These are phyloP conservation scores for Penicillium steckii DNA, from an alignment of 495 filamentous ascomycete species.

Conservation along the genomic window DNA sequence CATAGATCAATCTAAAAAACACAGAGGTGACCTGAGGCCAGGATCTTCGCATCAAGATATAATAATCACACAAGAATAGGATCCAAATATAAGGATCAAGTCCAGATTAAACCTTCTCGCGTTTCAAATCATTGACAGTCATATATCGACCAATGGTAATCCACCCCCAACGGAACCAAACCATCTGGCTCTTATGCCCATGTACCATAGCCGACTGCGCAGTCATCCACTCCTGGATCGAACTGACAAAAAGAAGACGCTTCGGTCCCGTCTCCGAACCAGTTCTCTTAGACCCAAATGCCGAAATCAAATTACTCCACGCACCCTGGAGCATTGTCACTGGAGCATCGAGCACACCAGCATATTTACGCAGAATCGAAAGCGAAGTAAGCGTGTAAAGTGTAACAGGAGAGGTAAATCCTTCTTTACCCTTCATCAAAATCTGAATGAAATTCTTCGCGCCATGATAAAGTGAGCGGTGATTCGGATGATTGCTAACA, in stretches of 20 bases:
- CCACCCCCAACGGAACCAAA: conserved; percentile 98
- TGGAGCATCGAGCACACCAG: conserved; percentile 68
- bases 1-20: no score
- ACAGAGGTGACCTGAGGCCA: no score
- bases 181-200: conserved; percentile 93
- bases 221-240: conserved; percentile 54
- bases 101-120: conserved; percentile 49
- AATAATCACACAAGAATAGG: neutral
- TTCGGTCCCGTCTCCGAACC: conserved; percentile 32
- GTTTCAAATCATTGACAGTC: conserved; percentile 85
- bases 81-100: neutral
- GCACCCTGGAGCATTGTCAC: conserved; percentile 55
- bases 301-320: conserved; percentile 34
- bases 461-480: conserved; percentile 82
- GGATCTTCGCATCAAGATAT: no score
- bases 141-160: conserved; percentile 89
- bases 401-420: conserved; percentile 70
- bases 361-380: conserved; percentile 74
- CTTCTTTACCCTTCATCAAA: conserved; percentile 60
- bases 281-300: conserved; percentile 29
- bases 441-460: conserved; percentile 66
- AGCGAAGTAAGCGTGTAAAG: conserved; percentile 80
- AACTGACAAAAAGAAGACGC: conserved; percentile 68
- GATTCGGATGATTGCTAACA: conserved; percentile 86
- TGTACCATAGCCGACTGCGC: conserved; percentile 84